Evolutionary conservation across 2,329 filamentous ascomycete genomes (phyloP), one percentile per base, ranked within the genome.

Genomic region (Herpotrichia juniperi): DNA sequence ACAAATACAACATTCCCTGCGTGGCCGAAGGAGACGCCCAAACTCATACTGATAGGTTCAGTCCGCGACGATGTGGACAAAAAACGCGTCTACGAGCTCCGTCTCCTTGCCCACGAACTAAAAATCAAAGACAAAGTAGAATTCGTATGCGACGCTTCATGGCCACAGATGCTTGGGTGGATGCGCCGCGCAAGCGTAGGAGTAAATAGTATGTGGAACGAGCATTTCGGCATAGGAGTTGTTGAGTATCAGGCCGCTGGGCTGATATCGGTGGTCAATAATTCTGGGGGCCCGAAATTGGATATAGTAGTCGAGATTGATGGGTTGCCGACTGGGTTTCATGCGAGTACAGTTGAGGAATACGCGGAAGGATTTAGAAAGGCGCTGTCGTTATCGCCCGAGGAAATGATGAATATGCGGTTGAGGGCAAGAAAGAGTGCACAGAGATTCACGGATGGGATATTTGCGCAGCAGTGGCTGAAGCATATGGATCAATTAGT

Each of bases 181-280:
- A 79, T 97, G 54, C 79, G 85, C 47, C 86, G 80, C 56, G 87
- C 89, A 3, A 93, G 86, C 16, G 84, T 99, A 1, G 94, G 94
- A 44, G 92, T 96, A 25, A 99, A 99, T 64, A 91, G 90, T 67
- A 99, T 99, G 94, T 99, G 94, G 93, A 97, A 97, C 72, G 94
- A 99, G 77, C 94, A 99, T 74, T 99, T 99, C 71, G 94, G 94
- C 19, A 99, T 99, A 53, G 94, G 94, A 1, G 93, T 97, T 14
- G 94, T 99, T 34, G 94, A 99, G 78, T 99, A 97, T 70, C 93
- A 97, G 71, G 94, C 94, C 3, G 94, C 94, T 0, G 94, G 94
- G 1, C 79, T 99, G 51, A 92, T 99, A 51, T 87, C 89, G 4
- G 93, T 99, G 0, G 94, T 97, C 8, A 94, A 99, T 66, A 82